Conservation (phyloP, 2,329 filamentous ascomycete species). For the Paraconiothyrium sp. region DNA sequence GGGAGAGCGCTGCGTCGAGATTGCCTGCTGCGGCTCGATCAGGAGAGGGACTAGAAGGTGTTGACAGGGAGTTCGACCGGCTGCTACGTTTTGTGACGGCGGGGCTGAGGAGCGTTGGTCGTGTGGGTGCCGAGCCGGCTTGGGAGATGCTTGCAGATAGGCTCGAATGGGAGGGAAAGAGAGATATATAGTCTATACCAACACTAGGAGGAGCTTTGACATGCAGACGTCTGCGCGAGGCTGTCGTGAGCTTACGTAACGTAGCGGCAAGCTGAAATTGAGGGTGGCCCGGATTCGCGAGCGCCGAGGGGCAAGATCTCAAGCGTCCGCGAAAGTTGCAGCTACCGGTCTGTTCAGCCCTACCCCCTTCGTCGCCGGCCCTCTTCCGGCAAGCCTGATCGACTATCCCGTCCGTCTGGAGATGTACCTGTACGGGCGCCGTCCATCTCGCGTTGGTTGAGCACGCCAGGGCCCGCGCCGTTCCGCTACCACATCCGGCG, state of each 20-base stretch:
- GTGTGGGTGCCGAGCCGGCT: slow-evolving; percentile 74
- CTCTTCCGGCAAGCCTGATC: neutral
- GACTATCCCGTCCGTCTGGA: neutral
- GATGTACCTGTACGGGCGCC: neutral
- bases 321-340: slow-evolving; percentile 1
- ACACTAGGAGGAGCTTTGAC: too few relatives aligned
- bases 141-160: slow-evolving; percentile 87
- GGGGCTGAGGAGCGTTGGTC: slow-evolving; percentile 77
- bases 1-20: slow-evolving; percentile 8
- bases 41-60: slow-evolving; percentile 60
- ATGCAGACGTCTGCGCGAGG: neutral
- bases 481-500: slow-evolving; percentile 9
- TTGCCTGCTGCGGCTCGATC: slow-evolving; percentile 4
- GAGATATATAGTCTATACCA: neutral
- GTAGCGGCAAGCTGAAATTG: neutral
- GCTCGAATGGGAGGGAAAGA: slow-evolving; percentile 64
- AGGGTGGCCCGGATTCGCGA: neutral
- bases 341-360: neutral
- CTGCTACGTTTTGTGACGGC: slow-evolving; percentile 75
- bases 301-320: slow-evolving; percentile 1
- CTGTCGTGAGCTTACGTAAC: slow-evolving; percentile 1
- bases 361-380: neutral
- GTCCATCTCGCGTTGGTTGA: neutral
- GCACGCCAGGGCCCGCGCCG: slow-evolving; percentile 2
- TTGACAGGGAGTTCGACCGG: slow-evolving; percentile 71